Conservation (phyloP, 768 basidiomycete species). For the Rhodotorula toruloides region DNA sequence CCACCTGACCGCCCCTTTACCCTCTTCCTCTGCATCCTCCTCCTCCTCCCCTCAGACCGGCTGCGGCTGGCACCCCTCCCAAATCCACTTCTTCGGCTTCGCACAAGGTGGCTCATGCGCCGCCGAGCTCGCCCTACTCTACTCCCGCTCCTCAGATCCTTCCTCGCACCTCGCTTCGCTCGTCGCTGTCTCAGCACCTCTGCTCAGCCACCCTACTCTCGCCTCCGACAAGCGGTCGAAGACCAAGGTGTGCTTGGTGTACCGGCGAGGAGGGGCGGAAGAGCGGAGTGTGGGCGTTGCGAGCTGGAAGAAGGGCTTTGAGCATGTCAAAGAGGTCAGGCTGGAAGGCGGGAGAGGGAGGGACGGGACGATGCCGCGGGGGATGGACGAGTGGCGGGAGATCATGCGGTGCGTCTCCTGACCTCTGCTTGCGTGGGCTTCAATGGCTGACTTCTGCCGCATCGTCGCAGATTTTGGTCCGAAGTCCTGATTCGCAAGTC, state of each 20-base stretch:
- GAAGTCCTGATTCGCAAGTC: slow-evolving; percentile 58
- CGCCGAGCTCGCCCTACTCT: slow-evolving; percentile 58
- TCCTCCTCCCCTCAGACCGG: slow-evolving; percentile 41
- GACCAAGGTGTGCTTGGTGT: slow-evolving; percentile 61
- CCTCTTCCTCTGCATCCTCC: slow-evolving; percentile 50
- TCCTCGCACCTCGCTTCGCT: slow-evolving; percentile 57
- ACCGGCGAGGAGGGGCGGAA: slow-evolving; percentile 54
- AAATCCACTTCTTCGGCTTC: slow-evolving; percentile 84
- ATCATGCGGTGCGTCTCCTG: slow-evolving; percentile 56
- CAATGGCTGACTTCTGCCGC: neutral
- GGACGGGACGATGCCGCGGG: slow-evolving; percentile 69
- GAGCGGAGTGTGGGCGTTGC: slow-evolving; percentile 51
- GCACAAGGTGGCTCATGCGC: slow-evolving; percentile 79
- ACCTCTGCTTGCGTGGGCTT: neutral
- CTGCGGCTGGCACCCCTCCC: slow-evolving; percentile 61
- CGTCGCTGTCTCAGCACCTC: slow-evolving; percentile 63
- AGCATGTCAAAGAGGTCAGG: slow-evolving; percentile 51
- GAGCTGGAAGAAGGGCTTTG: slow-evolving; percentile 60
- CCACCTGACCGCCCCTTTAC: slow-evolving; percentile 53
- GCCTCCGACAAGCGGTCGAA: slow-evolving; percentile 47
- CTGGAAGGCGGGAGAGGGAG: slow-evolving; percentile 45
- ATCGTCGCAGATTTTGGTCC: slow-evolving; percentile 63
- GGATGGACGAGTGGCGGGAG: slow-evolving; percentile 70
- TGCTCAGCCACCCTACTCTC: slow-evolving; percentile 71
- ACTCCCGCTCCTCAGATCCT: neutral